These are phyloP conservation scores for Neurospora pannonica DNA, from an alignment of 495 filamentous ascomycete species.

Conservation along the genomic window DNA sequence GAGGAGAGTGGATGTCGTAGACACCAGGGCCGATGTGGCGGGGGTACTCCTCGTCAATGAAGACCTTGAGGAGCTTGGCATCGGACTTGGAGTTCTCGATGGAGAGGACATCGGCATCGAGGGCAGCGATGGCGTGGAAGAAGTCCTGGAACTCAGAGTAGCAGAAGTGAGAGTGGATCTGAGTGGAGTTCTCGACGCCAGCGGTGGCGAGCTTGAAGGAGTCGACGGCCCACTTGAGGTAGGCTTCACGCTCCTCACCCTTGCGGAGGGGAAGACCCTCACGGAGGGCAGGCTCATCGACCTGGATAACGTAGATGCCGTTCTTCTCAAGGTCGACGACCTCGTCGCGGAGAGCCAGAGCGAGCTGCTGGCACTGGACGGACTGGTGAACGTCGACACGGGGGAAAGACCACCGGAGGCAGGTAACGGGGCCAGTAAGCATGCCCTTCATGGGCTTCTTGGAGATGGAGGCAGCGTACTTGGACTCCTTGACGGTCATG, in stretches of 20 bases:
- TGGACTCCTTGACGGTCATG: conserved; percentile 99
- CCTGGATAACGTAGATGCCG: conserved; percentile 95
- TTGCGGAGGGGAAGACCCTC: conserved; percentile 95
- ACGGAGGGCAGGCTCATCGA: conserved; percentile 97
- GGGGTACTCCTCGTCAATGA: conserved; percentile 91
- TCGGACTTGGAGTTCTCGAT: conserved; percentile 99
- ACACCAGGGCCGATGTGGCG: conserved; percentile 97
- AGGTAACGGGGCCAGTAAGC: conserved; percentile 98
- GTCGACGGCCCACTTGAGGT: conserved; percentile 93
- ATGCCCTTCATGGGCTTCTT: conserved; percentile 99
- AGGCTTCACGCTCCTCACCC: conserved; percentile 85
- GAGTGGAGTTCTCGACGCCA: conserved; percentile 84
- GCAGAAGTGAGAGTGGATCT: conserved; percentile 99
- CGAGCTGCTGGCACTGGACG: conserved; percentile 95
- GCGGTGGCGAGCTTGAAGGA: conserved; percentile 91
- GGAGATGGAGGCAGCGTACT: conserved; percentile 91
- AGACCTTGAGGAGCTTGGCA: conserved; percentile 97
- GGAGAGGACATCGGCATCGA: conserved; percentile 94
- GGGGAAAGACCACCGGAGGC: conserved; percentile 98
- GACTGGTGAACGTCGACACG: conserved; percentile 99
- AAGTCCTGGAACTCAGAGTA: conserved; percentile 99
- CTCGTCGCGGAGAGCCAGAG: conserved; percentile 95
- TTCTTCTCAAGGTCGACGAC: conserved; percentile 94
- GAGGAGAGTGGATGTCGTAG: conserved; percentile 98
- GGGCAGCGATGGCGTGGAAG: conserved; percentile 97